These are phyloP conservation scores for Aspergillus intermedius DNA, from an alignment of 2,329 filamentous ascomycete species.

Conservation along the genomic window DNA sequence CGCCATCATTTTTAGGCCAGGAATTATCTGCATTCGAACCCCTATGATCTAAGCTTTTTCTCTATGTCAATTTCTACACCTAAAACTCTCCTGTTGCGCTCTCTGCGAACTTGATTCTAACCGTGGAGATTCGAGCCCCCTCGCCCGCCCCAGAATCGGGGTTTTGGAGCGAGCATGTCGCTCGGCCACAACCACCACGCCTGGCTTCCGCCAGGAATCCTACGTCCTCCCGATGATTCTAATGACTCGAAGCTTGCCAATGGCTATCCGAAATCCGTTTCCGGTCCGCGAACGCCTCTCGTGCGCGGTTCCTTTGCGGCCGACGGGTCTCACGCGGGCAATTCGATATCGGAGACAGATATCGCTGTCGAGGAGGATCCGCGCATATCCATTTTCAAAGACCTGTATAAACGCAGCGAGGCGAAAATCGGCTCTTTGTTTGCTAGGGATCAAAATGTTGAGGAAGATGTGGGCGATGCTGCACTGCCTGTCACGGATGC, in stretches of 20 bases:
- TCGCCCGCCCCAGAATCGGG: slow-evolving; percentile 41
- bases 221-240: slow-evolving; percentile 58
- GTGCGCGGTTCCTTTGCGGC: slow-evolving; percentile 36
- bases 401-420: slow-evolving; percentile 71
- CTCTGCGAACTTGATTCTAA: slow-evolving; percentile 30
- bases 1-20: slow-evolving; percentile 28
- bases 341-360: slow-evolving; percentile 46
- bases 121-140: slow-evolving; percentile 41
- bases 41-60: slow-evolving; percentile 14
- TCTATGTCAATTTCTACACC: slow-evolving; percentile 28
- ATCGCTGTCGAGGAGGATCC: slow-evolving; percentile 63
- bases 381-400: slow-evolving; percentile 64
- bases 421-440: slow-evolving; percentile 73
- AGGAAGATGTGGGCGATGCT: slow-evolving; percentile 15
- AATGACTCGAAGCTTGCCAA: slow-evolving; percentile 35
- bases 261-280: slow-evolving; percentile 38
- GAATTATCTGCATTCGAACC: slow-evolving; percentile 22
- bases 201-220: slow-evolving; percentile 58
- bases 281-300: slow-evolving; percentile 40
- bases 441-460: slow-evolving; percentile 35
- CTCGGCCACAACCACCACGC: slow-evolving; percentile 57
- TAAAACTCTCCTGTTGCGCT: slow-evolving; percentile 19
- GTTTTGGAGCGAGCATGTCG: slow-evolving; percentile 54
- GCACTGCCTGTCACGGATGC: slow-evolving; percentile 45
- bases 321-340: slow-evolving; percentile 42